Evolutionary conservation across 2,329 filamentous ascomycete species (phyloP).

Genomic region (Penicillium sp.): DNA sequence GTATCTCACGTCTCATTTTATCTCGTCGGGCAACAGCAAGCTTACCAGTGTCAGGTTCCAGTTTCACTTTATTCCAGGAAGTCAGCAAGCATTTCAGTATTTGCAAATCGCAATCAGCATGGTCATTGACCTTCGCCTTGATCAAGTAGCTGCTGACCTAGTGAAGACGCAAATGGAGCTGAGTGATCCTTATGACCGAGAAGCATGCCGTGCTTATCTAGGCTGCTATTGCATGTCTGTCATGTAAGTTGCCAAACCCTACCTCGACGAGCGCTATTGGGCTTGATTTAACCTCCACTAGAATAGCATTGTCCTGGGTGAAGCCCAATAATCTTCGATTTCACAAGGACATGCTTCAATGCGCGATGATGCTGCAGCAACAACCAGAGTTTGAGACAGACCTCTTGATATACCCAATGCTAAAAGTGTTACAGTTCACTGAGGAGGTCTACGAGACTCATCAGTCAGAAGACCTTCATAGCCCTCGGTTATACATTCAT

Average conservation of each 20-base stretch:
- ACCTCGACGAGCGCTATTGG: constrained; percentile 1
- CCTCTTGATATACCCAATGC: constrained; percentile 26
- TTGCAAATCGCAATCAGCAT: constrained; percentile 28
- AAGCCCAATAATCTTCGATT: constrained; percentile 22
- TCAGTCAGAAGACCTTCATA: constrained; percentile 15
- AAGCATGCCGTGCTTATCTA: neutral
- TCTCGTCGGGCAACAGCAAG: neutral
- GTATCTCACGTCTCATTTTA: neutral
- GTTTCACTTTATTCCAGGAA: constrained; percentile 25
- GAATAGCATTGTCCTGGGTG: constrained; percentile 21
- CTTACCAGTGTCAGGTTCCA: constrained; percentile 21
- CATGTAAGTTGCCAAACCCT: neutral
- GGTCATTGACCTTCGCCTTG: constrained; percentile 24
- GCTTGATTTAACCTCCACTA: neutral
- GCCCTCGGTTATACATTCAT: constrained; percentile 17
- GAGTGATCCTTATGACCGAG: neutral
- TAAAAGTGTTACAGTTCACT: constrained; percentile 26
- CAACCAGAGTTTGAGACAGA: constrained; percentile 29
- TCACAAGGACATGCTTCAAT: constrained; percentile 24
- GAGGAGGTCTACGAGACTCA: constrained; percentile 24
- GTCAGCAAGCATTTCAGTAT: constrained; percentile 26
- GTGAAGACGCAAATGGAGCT: constrained; percentile 13
- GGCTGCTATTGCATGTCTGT: neutral
- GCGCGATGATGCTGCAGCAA: constrained; percentile 24
- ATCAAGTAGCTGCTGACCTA: constrained; percentile 18